Base-by-base conservation (phyloP, 768 basidiomycete genomes). In the Tubosaeta sp. region DNA sequence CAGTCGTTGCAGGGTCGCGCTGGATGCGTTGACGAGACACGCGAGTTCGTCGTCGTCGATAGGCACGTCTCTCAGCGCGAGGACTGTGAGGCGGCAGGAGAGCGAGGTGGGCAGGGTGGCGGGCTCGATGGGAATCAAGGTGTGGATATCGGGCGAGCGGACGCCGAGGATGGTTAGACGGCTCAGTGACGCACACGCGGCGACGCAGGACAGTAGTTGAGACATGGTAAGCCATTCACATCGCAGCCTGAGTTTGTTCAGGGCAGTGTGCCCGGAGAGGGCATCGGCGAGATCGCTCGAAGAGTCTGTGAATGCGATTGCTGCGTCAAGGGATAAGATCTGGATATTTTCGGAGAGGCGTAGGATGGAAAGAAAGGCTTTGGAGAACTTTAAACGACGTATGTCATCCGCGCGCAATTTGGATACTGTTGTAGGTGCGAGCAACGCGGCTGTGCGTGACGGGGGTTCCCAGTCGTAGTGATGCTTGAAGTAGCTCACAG, bases 31-130 rank as follows among this genome's bases (percentile, higher is more conserved):
- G 31, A 49, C 40, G 18, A 58, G 21, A 21, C 27, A 47, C 10
- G 24, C 6, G n/a, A 58, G 43, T 19, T 58, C 57, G 12, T 58
- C 56, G 34, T 58, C 52, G 27, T n/a, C 21, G 38, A 58, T 22
- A 1, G 36, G 24, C 19, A 41, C 14, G 24, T 41, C 3, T 2
- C 2, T 0, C n/a, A 57, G 6, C 6, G 8, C 18, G 29, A 58
- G 18, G 22, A 35, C n/a, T 2, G 52, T 48, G 25, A 54, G 47
- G 24, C 32, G 21, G 25, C 51, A 52, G 19, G 55, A 10, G 1
- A 42, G 13, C 42, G 27, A 27, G 21, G 44, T 4, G 35, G 7
- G 10, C 14, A 30, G 8, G 31, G 32, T 25, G 31, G 27, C 9
- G 27, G 27, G 27, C 9, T 27, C 27, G 27, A 27, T 9, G 9